Evolutionary conservation across 2,329 filamentous ascomycete genomes (phyloP), one percentile per base, ranked within the genome.

Genomic region (Epichloe sylvatica): DNA sequence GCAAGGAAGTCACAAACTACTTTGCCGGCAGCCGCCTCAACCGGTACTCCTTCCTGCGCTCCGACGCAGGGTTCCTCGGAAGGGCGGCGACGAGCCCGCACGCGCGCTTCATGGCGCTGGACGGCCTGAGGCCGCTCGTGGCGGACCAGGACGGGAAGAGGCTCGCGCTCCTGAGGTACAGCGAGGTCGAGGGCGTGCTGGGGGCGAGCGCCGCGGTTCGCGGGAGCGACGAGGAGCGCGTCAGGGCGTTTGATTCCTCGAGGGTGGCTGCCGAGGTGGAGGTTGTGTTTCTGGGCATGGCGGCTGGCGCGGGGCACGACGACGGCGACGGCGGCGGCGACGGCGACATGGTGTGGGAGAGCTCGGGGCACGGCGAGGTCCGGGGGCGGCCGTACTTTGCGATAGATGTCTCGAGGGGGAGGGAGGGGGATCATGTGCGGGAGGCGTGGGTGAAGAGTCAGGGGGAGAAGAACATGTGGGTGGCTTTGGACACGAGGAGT

Each of bases 341-440:
- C 23, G 23, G 2, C 23, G 52, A 21, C 11, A 23, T 17, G 3
- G 49, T 34, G 15, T 48, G 19, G 45, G 38, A 34, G 45, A 46
- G 25, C 23, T 54, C 54, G 6, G 57, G 61, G 2, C 84, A 83
- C 60, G 81, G 80, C 52, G 79, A 80, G 45, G 94, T 94, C 63
- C 77, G 73, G 35, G 92, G 91, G 3, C 75, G 76, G 45, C 90
- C 92, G 1, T 94, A 82, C 68, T 98, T 97, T 62, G 91, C 90
- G 1, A 66, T 98, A 12, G 92, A 97, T 63, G 77, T 95, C 19
- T 94, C 90, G 3, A 84, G 88, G 0, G 79, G 76, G 54, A 82
- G 71, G 54, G 82, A 71, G 3, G 69, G 81, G 36, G 78, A 77
- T 51, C 78, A 82, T 3, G 76, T 76, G 41, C 81, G 81, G 1